A percentile compares a stretch with the other conserved stretches of the same genome.
Evolutionary conservation across 1,139 yeast genomes (phyloP).

Genomic region (Blastobotrys arbuscula): DNA sequence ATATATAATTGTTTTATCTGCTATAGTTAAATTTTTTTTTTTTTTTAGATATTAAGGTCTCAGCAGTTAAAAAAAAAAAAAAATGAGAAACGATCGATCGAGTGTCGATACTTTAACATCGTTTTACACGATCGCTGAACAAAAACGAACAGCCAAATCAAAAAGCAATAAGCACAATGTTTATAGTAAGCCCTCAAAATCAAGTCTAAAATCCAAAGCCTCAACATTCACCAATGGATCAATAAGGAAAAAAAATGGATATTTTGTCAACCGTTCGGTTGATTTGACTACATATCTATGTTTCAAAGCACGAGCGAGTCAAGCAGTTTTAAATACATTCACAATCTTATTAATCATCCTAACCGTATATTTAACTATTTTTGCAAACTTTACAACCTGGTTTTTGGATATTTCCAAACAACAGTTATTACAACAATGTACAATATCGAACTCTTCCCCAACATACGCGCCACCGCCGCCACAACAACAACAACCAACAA

Average conservation of each 20-base stretch:
- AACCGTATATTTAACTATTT: constrained; percentile 16
- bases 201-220: neutral
- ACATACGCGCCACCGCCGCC: too few species aligned
- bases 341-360: constrained; percentile 18
- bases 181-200: neutral
- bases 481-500: neutral
- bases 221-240: neutral
- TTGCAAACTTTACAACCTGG: constrained; percentile 6
- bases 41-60: neutral
- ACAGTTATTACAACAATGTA: constrained; percentile 1
- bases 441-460: too few species aligned
- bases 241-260: neutral
- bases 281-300: constrained; percentile 23
- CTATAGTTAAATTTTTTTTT: too few species aligned
- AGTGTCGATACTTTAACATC: constrained; percentile 19
- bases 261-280: constrained; percentile 14
- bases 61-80: neutral
- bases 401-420: neutral
- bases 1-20: neutral
- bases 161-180: neutral
- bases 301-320: constrained; percentile 19
- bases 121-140: constrained; percentile 22
- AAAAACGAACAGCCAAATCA: constrained; percentile 6
- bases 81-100: neutral
- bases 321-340: constrained; percentile 18